Base-by-base conservation (phyloP, 768 basidiomycete genomes). In the Termitomyces heimii region DNA sequence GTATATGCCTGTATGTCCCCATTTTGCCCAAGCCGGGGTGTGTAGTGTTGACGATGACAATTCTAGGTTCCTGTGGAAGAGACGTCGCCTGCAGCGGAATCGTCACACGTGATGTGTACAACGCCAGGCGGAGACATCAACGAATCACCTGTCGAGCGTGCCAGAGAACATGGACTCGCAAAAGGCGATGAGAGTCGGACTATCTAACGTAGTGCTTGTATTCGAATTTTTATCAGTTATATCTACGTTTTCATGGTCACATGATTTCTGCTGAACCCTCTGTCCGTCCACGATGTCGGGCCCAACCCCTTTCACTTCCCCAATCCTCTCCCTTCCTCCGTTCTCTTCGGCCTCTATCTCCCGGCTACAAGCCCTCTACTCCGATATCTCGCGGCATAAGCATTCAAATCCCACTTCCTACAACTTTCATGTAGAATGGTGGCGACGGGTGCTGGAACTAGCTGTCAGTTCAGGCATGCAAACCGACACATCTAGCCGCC, bases 361-460 rank as follows among this genome's bases (percentile, higher is more conserved):
- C 24, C 84, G 90, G 8, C 75, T 92, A 0, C 85, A 89, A 60
- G 83, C 93, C 0, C 77, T 98, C 7, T 98, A 95, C 71, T 89
- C 94, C 8, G 93, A 95, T 66, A 85, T 95, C 56, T 84, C 89
- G 0, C 77, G 84, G 13, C 92, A 95, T 71, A 91, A 88, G 64
- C 75, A 83, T 48, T 88, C 92, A 1, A 95, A 98, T 68, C 89
- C 92, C 0, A 80, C 87, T 2, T 86, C 91, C 4, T 97, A 86
- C 68, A 72, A 82, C 49, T 83, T 91, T 12, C 90, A 91, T 65
- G 75, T 93, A 31, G 83, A 86, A 54, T 98, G 94, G 94, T 98
- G 95, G 95, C 82, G 81, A 34, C 73, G 75, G 45, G 82, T 84
- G 0, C 75, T 94, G 9, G 81, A 88, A 62, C 74, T 74, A 16